Base-by-base conservation (phyloP, 169 alveolate species). In the Eimeria praecox region DNA sequence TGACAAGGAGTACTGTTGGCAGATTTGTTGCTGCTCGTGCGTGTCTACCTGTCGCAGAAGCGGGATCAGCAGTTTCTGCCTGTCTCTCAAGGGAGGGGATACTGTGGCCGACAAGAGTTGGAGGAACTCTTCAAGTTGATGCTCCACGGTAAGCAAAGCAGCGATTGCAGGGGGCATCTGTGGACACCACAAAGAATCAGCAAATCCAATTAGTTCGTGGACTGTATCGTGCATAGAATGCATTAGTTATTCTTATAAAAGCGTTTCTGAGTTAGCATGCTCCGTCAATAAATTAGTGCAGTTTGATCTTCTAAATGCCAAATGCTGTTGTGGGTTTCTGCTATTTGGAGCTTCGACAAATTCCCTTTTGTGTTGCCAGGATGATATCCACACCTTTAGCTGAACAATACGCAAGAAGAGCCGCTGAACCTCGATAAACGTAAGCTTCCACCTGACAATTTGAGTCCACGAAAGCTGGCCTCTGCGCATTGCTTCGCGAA, bases 81-180 rank as follows among this genome's bases (percentile, higher is more conserved):
- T 69, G 30, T 38, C 80, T 24, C 38, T n/a, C 40, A 40, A 20
- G 16, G 80, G 40, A 12, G 54, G 38, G n/a, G 24, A 16, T 30
- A 16, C 38, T 35, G 80, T 80, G n/a, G 80, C 56, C 40, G 52
- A 40, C 6, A 86, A 40, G 54, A 56, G 92, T 14, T 80, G 92
- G 20, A 86, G 52, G 80, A 86, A 86, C 35, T 54, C 92, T 80
- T 86, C 80, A 9, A 86, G 46, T 59, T 86, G 92, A 8, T 5
- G 56, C 44, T 40, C 62, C 38, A 59, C 5, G 8, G 92, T 18
- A 20, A 86, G 92, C 62, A 86, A 18, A 27, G 92, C 92, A 33
- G 92, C 92, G 46, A 86, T 86, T 24, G 78, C 16, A 3, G 92
- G 92, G 16, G 80, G 92, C 92, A 59, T 59, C 92, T 86, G 78